phyloP scores from a whole-genome alignment of 2,329 filamentous ascomycete species.

The Calonectria montana region DNA sequence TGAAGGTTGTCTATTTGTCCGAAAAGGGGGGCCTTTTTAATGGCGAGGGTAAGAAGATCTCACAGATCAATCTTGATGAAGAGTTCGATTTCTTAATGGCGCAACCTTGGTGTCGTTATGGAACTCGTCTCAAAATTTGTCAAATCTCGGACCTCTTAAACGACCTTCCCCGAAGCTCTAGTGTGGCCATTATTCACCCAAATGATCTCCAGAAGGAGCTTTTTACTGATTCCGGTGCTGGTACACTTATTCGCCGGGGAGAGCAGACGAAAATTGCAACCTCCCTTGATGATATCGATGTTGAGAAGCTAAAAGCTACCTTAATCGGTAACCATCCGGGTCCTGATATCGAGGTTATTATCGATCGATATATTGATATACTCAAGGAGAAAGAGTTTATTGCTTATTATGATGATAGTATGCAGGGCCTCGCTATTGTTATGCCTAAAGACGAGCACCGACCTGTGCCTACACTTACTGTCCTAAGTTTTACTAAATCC shows the following conservation, averaged over 20 bases:
- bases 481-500: constrained; percentile 91
- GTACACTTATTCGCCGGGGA: constrained; percentile 90
- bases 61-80: constrained; percentile 95
- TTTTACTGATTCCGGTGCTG: constrained; percentile 95
- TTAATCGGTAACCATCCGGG: constrained; percentile 85
- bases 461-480: constrained; percentile 85
- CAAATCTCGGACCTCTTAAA: constrained; percentile 95
- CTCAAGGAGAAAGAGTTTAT: constrained; percentile 84
- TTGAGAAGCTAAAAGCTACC: constrained; percentile 82
- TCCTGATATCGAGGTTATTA: constrained; percentile 82
- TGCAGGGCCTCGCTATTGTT: constrained; percentile 93
- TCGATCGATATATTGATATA: constrained; percentile 87
- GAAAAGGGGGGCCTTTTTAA: constrained; percentile 98
- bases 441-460: constrained; percentile 76
- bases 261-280: too few species aligned
- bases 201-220: constrained; percentile 95
- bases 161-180: constrained; percentile 92
- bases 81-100: constrained; percentile 94
- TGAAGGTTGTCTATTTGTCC: constrained; percentile 97
- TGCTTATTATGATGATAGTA: constrained; percentile 92
- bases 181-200: constrained; percentile 97
- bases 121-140: constrained; percentile 95
- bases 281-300: too few species aligned
- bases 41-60: constrained; percentile 92
- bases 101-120: constrained; percentile 94